Percentiles rank a stretch among this genome's conserved stretches.
These are phyloP conservation scores for Hibiscus tridactylites DNA, from an alignment of 345 rosid genomes.

Conservation along the genomic window DNA sequence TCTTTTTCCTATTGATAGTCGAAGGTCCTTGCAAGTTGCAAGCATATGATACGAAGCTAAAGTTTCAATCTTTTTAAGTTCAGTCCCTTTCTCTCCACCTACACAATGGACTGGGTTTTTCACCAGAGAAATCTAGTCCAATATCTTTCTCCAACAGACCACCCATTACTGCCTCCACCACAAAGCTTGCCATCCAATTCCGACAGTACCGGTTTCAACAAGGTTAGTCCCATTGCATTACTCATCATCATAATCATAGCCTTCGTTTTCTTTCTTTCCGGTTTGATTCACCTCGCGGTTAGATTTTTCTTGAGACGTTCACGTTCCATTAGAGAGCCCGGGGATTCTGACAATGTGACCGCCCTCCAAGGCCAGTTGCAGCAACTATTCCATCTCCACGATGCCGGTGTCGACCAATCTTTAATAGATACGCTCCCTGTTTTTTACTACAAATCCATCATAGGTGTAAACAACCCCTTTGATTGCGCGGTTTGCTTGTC, in stretches of 20 bases:
- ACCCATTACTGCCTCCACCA: conserved; percentile 21
- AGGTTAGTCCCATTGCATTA: conserved; percentile 69
- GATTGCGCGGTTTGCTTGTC: conserved; percentile 97
- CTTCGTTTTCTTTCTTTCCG: conserved; percentile 76
- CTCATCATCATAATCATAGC: conserved; percentile 81
- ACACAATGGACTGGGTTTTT: conserved; percentile 33
- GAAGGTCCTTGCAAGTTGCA: no score
- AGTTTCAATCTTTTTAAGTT: background rate
- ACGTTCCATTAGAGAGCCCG: conserved; percentile 52
- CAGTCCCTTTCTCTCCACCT: background rate
- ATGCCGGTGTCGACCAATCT: conserved; percentile 93
- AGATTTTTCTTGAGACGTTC: conserved; percentile 64
- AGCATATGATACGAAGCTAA: background rate
- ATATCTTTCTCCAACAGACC: conserved; percentile 24
- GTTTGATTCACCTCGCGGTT: conserved; percentile 76
- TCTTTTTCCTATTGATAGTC: no score
- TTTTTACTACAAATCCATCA: conserved; percentile 70
- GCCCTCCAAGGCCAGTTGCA: conserved; percentile 94
- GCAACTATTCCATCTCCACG: conserved; percentile 92
- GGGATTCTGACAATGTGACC: conserved; percentile 53
- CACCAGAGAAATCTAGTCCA: conserved; percentile 13
- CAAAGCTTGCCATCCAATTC: conserved; percentile 21
- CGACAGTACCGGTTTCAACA: conserved; percentile 40
- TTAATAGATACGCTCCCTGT: conserved; percentile 92
- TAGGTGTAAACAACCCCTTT: conserved; percentile 68